phyloP scores from a whole-genome alignment of 106 monocot species.

The Dendrobium chrysotoxum region DNA sequence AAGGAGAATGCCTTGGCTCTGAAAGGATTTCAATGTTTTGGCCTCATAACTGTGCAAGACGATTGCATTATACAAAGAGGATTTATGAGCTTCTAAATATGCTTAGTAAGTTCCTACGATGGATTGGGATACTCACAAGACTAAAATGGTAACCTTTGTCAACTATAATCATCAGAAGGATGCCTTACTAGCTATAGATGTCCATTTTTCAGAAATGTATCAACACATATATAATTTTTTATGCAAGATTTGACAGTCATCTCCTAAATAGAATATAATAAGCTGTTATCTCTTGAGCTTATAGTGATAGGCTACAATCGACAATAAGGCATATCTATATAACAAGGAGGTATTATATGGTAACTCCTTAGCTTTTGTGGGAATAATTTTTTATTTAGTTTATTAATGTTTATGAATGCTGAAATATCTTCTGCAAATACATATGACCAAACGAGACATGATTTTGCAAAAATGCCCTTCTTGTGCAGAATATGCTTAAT shows the following conservation, averaged over 20 bases:
- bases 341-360: not conserved
- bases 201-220: not conserved
- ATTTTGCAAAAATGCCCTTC: not conserved
- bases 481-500: not conserved
- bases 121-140: not conserved
- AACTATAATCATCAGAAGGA: not conserved
- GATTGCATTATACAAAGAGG: too few species aligned
- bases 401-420: not conserved
- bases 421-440: not conserved
- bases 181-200: too few species aligned
- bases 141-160: not conserved
- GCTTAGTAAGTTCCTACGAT: not conserved
- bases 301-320: not conserved
- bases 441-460: not conserved
- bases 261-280: not conserved
- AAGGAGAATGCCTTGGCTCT: not conserved
- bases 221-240: not conserved
- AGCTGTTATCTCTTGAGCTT: not conserved
- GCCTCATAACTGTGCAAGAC: not conserved
- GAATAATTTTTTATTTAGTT: not conserved
- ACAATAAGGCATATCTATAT: not conserved
- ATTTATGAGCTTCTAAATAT: too few species aligned
- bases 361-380: not conserved
- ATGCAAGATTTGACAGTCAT: not conserved
- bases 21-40: not conserved